Evolutionary conservation across 768 basidiomycete genomes (phyloP), one percentile per base, ranked within the genome.

Genomic region (Kwoniella botswanensis): DNA sequence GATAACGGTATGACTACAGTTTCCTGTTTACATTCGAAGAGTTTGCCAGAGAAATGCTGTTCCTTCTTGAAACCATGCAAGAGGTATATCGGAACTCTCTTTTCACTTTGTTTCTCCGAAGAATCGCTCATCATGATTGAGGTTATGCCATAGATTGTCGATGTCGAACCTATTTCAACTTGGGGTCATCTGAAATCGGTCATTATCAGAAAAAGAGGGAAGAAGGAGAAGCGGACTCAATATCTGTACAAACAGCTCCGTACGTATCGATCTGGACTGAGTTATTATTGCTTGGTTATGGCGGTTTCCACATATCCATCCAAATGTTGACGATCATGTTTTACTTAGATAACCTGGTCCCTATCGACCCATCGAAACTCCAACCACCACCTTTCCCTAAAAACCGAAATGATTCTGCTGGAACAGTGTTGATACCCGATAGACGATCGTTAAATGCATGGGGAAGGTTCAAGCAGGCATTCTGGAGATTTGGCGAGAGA

Each of bases 21-120:
- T 98, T 96, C 84, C 91, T 97, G 73, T 99, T 98, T 84, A 96
- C 94, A 0, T 82, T 98, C 55, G 94, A 99, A 84, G 97, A 98
- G 80, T 98, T 98, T 80, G 88, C 93, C 9, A 86, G 88, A 68
- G 96, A 98, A 82, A 83, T 96, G 62, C 86, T 91, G 42, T 89
- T 89, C 21, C 88, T 98, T 12, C 87, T 93, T 0, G 92, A 94
- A 79, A 90, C 92, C 9, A 92, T 98, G 87, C 87, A 89, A 62
- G 87, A 90, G 67, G 90, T 98, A 29, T 59, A 76, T 66, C 21
- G 13, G 24, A 2, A 10, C 4, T 15, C 2, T 18, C 7, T 35
- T 35, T 35, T 35, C 4, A 35, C 35, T 35, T 35, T 35, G 35
- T 35, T 35, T 35, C 35, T 35, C 35, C 35, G 35, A 35, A 35